phyloP scores from a whole-genome alignment of 2,329 filamentous ascomycete genomes.

The Scedosporium minutisporum region DNA sequence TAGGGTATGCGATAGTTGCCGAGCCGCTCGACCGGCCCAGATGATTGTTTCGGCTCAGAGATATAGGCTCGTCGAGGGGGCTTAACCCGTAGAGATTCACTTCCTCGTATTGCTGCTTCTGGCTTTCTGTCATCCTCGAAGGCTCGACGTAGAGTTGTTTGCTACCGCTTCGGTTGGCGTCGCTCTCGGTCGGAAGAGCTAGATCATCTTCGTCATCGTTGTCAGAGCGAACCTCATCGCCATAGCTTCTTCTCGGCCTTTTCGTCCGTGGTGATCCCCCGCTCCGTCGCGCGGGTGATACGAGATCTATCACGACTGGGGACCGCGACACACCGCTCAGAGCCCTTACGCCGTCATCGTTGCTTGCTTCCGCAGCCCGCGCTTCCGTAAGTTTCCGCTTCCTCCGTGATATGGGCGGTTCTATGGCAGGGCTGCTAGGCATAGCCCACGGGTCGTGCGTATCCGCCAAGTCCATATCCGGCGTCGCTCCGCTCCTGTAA shows the following conservation, averaged over 20 bases:
- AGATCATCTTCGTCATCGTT: constrained; percentile 4
- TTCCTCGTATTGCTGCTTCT: constrained; percentile 25
- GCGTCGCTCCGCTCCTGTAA: not conserved
- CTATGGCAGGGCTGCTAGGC: constrained; percentile 29
- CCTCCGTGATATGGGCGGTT: constrained; percentile 9
- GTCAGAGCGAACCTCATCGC: not conserved
- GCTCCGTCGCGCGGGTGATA: not conserved
- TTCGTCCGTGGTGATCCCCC: not conserved
- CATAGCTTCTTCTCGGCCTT: not conserved
- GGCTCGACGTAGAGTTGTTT: constrained; percentile 12
- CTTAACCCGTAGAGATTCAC: constrained; percentile 13
- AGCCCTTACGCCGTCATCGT: not conserved
- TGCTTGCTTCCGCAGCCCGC: no score
- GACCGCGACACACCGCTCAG: not conserved
- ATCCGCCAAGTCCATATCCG: constrained; percentile 9
- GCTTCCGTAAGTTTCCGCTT: not conserved
- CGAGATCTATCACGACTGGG: not conserved
- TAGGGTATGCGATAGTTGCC: constrained; percentile 25
- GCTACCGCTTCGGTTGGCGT: not conserved
- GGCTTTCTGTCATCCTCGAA: constrained; percentile 24
- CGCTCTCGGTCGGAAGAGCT: constrained; percentile 14
- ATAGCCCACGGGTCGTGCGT: constrained; percentile 32
- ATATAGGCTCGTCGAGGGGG: constrained; percentile 4
- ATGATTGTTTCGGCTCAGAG: constrained; percentile 14
- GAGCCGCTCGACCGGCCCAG: constrained; percentile 17